phyloP scores from a whole-genome alignment of 2,329 filamentous ascomycete genomes.

The Nemania abortiva region DNA sequence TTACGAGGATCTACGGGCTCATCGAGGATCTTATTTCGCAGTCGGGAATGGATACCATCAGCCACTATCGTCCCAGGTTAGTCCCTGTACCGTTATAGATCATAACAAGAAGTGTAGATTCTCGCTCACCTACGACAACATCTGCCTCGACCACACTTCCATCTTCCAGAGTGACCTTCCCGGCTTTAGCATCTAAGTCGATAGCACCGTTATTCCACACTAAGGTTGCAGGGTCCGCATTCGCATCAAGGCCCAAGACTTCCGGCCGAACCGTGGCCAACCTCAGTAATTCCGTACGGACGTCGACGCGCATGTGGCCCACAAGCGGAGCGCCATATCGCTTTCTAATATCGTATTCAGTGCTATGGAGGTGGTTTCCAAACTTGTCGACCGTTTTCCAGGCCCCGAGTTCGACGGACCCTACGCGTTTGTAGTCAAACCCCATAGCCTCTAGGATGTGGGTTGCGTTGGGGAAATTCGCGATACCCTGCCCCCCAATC shows the following conservation, averaged over 20 bases:
- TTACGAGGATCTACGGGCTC: slow-evolving; percentile 37
- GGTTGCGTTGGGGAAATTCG: slow-evolving; percentile 43
- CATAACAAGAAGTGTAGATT: neutral
- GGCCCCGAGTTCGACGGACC: slow-evolving; percentile 39
- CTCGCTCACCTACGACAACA: slow-evolving; percentile 40
- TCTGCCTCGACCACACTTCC: slow-evolving; percentile 42
- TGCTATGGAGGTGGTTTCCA: slow-evolving; percentile 37
- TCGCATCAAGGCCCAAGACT: slow-evolving; percentile 39
- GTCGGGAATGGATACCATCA: slow-evolving; percentile 46
- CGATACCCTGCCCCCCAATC: slow-evolving; percentile 43
- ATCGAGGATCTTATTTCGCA: slow-evolving; percentile 40
- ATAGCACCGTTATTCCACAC: slow-evolving; percentile 40
- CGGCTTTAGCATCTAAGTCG: slow-evolving; percentile 41
- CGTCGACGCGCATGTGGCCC: slow-evolving; percentile 43
- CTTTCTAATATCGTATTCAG: slow-evolving; percentile 37
- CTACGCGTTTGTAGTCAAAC: slow-evolving; percentile 39
- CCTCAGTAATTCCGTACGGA: slow-evolving; percentile 43
- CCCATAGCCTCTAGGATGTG: slow-evolving; percentile 42
- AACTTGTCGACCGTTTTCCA: slow-evolving; percentile 42
- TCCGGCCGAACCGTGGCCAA: slow-evolving; percentile 43
- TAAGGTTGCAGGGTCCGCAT: slow-evolving; percentile 37
- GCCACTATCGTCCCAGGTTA: slow-evolving; percentile 34
- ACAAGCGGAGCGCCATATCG: slow-evolving; percentile 40
- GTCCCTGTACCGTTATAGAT: neutral
- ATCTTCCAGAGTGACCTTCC: slow-evolving; percentile 42